phyloP scores from a whole-genome alignment of 83 land plant genomes.

The Larix sibirica region DNA sequence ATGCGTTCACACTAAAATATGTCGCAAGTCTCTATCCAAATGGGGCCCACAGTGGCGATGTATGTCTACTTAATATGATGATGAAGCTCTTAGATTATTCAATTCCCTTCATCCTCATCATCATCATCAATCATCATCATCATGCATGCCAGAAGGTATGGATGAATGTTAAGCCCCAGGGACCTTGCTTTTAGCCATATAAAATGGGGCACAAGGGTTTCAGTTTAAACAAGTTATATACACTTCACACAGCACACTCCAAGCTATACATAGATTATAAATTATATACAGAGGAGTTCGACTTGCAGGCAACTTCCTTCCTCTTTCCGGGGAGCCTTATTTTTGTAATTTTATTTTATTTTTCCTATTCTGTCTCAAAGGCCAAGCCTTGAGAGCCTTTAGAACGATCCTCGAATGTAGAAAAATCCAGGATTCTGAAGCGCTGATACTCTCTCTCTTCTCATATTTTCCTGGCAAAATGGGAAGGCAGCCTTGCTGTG shows the following conservation, averaged over 20 bases:
- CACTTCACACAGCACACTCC: no score
- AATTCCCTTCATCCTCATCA: not conserved
- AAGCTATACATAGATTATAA: no score
- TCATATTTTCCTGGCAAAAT: not conserved
- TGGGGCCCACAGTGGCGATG: not conserved
- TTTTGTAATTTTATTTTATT: no score
- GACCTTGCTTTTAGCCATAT: not conserved
- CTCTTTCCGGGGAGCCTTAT: not conserved
- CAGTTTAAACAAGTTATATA: no score
- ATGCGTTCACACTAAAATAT: not conserved
- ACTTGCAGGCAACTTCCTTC: no score
- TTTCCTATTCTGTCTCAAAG: no score
- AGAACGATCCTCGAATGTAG: not conserved
- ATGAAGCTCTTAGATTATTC: not conserved
- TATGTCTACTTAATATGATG: not conserved
- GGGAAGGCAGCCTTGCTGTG: conserved; percentile 17
- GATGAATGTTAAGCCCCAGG: not conserved
- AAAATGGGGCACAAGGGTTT: conserved; percentile 1
- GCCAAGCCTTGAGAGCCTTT: no score
- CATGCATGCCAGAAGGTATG: not conserved
- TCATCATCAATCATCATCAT: not conserved
- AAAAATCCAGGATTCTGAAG: not conserved
- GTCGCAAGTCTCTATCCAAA: no score
- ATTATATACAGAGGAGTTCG: no score
- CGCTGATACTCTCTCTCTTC: not conserved